A percentile compares a stretch with the other conserved stretches of the same genome.
These are phyloP conservation scores for Pyrus betulifolia DNA, from an alignment of 306 rosid genomes.

Conservation along the genomic window DNA sequence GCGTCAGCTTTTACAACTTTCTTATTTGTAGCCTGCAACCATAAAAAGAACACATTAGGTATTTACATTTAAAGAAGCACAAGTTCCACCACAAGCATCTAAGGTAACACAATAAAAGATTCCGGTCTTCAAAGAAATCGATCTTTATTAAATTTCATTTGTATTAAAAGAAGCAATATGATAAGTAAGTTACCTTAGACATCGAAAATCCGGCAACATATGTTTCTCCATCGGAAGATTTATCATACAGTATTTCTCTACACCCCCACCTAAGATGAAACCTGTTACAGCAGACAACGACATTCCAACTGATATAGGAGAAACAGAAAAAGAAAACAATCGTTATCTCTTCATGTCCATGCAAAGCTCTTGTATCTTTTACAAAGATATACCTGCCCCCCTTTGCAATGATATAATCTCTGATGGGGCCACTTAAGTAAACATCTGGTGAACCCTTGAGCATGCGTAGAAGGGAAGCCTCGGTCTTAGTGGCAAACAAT, in stretches of 20 bases:
- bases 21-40: conserved; percentile 69
- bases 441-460: conserved; percentile 96
- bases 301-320: conserved; percentile 7
- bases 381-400: conserved; percentile 71
- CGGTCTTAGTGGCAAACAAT: conserved; percentile 92
- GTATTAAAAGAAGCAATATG: neutral
- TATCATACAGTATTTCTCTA: conserved; percentile 73
- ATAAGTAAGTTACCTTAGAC: conserved; percentile 54
- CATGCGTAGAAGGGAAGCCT: conserved; percentile 96
- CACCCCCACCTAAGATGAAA: conserved; percentile 99
- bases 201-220: conserved; percentile 68
- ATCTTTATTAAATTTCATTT: neutral
- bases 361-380: neutral
- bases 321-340: neutral
- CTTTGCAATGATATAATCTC: conserved; percentile 78
- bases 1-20: conserved; percentile 86
- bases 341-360: neutral
- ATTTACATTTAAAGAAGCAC: conserved; percentile 4
- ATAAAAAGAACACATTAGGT: conserved; percentile 5
- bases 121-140: neutral
- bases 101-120: neutral
- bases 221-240: conserved; percentile 59
- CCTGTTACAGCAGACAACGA: conserved; percentile 46
- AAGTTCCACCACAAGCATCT: neutral
- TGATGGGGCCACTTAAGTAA: conserved; percentile 89